Base-by-base conservation (phyloP, 2,329 filamentous ascomycete genomes). In the Cladosporium velox region DNA sequence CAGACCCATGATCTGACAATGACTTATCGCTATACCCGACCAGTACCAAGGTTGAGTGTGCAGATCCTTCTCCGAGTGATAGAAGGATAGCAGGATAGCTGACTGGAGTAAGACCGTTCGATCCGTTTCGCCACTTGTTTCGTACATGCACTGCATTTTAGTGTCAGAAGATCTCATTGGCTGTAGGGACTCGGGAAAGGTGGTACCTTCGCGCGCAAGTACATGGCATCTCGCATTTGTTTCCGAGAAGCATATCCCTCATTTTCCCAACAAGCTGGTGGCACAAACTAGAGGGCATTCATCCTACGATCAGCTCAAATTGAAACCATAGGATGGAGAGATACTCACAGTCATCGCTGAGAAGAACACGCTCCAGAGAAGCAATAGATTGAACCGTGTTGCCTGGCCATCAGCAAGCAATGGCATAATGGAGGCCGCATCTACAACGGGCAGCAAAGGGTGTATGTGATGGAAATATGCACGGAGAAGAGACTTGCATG, bases 301-400 rank as follows among this genome's bases (percentile, higher is more conserved):
- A 18, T 8, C 2, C 10, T n/a, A 24, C 26, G 11, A n/a, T 47
- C 38, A 30, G 38, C 57, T n/a, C 26, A 47, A 44, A 8, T n/a
- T 14, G 11, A 1, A n/a, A 1, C n/a, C 8, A n/a, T 11, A 18
- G n/a, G 41, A 10, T 5, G 18, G n/a, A 24, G n/a, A 21, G 41
- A 47, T 12, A 47, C 58, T 44, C 35, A 66, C 65, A 59, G 64
- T 64, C 60, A 59, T 63, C 32, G 65, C 68, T 28, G 66, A 65
- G 28, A 67, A 68, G 65, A 69, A 69, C 59, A 69, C 59, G 52
- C 66, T 68, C 68, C 67, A 68, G 21, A 69, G 60, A 24, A 69
- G 64, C 8, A 69, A 64, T 18, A 68, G 28, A 34, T 67, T 69
- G 15, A 65, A 52, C 8, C 59, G 44, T 18, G 59, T 62, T 30